Evolutionary conservation across 1,284 basidiomycete genomes (phyloP).

Genomic region (Apiotrichum porosum): DNA sequence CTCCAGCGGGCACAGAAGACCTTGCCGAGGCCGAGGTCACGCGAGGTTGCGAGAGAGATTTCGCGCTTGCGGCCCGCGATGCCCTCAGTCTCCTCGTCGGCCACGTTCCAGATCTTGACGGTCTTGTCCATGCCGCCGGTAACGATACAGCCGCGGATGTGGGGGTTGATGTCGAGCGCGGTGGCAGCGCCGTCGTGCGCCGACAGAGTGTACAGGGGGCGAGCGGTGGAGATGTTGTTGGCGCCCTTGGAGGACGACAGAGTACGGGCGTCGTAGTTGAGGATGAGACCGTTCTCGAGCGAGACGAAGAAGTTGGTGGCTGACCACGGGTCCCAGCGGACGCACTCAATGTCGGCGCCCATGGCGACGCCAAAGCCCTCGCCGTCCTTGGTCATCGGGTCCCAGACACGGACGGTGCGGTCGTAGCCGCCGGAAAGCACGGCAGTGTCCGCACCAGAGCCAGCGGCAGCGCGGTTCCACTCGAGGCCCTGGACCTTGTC

Average conservation of each 20-base stretch:
- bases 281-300: slow-evolving; percentile 83
- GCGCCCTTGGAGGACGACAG: slow-evolving; percentile 58
- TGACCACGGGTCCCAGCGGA: slow-evolving; percentile 96
- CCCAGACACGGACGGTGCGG: slow-evolving; percentile 86
- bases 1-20: slow-evolving; percentile 87
- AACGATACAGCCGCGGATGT: slow-evolving; percentile 82
- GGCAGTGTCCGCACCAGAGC: slow-evolving; percentile 60
- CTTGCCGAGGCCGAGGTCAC: slow-evolving; percentile 95
- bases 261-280: slow-evolving; percentile 85
- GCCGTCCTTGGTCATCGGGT: slow-evolving; percentile 73
- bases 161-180: slow-evolving; percentile 83
- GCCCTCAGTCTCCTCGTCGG: slow-evolving; percentile 58
- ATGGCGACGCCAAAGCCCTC: slow-evolving; percentile 70
- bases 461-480: slow-evolving; percentile 75
- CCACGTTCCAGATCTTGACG: slow-evolving; percentile 92
- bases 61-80: slow-evolving; percentile 58
- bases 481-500: slow-evolving; percentile 98
- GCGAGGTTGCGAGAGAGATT: slow-evolving; percentile 79
- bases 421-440: slow-evolving; percentile 91
- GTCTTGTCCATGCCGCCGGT: slow-evolving; percentile 92
- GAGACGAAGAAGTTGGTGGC: slow-evolving; percentile 82
- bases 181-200: slow-evolving; percentile 96
- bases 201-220: slow-evolving; percentile 74
- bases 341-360: slow-evolving; percentile 85
- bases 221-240: slow-evolving; percentile 26